These are phyloP conservation scores for Colletotrichum eremochloae DNA, from an alignment of 2,329 filamentous ascomycete genomes.

Conservation along the genomic window DNA sequence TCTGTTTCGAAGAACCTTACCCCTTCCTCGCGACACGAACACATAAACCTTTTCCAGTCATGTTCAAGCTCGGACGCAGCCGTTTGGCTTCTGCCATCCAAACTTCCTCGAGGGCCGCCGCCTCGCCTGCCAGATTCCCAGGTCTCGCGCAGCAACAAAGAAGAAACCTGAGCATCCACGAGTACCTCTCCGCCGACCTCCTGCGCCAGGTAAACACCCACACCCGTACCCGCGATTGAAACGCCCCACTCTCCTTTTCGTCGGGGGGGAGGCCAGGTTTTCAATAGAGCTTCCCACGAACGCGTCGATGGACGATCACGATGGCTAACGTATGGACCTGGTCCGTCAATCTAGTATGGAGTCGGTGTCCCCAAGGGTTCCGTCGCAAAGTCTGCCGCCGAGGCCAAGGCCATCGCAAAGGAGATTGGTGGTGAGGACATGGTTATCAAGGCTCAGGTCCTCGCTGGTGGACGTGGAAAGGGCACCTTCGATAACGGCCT, in stretches of 20 bases:
- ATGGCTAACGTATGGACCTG: constrained; percentile 37
- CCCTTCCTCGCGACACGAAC: constrained; percentile 26
- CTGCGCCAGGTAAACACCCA: constrained; percentile 73
- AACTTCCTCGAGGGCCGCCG: constrained; percentile 69
- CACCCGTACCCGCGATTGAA: constrained; percentile 23
- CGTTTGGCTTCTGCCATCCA: constrained; percentile 82
- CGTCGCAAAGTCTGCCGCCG: constrained; percentile 84
- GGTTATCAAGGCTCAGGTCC: constrained; percentile 99
- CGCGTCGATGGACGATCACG: not conserved
- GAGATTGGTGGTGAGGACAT: constrained; percentile 94
- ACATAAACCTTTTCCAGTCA: constrained; percentile 58
- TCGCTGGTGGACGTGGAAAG: constrained; percentile 97
- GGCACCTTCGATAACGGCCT: constrained; percentile 98
- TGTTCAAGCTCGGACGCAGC: constrained; percentile 91
- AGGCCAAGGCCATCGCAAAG: constrained; percentile 93
- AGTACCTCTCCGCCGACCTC: constrained; percentile 95
- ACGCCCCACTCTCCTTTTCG: constrained; percentile 38
- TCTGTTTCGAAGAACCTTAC: constrained; percentile 3
- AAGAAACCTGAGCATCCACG: constrained; percentile 95
- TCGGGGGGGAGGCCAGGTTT: constrained; percentile 15
- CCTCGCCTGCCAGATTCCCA: constrained; percentile 69
- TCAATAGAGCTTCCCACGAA: constrained; percentile 25
- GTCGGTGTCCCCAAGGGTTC: constrained; percentile 91
- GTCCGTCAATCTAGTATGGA: constrained; percentile 77
- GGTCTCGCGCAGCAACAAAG: constrained; percentile 80